Percentiles rank a stretch among this genome's conserved stretches.
Conservation (phyloP, 208 protist species). For the Leishmania tarentolae region DNA sequence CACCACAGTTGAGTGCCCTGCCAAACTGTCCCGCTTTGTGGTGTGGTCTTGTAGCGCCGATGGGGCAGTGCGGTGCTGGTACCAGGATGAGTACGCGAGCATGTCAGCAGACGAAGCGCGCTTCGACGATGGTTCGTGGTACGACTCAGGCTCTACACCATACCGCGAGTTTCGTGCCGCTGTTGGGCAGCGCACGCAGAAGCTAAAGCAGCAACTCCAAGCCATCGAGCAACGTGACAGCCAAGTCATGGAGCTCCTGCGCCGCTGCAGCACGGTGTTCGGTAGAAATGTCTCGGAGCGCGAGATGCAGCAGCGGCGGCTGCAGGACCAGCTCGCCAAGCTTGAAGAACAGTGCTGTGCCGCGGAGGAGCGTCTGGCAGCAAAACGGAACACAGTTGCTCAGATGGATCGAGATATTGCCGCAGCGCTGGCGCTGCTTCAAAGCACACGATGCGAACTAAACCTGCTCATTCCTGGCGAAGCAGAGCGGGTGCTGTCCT, state of each 20-base stretch:
- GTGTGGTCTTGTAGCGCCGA: constrained; percentile 81
- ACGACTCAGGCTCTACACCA: constrained; percentile 68
- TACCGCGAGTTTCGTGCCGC: constrained; percentile 78
- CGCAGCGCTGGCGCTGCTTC: constrained; percentile 45
- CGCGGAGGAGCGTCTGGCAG: constrained; percentile 35
- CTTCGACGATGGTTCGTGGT: constrained; percentile 79
- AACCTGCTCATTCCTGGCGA: constrained; percentile 40
- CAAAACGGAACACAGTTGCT: constrained; percentile 33
- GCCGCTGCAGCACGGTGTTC: constrained; percentile 50
- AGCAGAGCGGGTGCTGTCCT: constrained; percentile 33
- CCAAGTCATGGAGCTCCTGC: constrained; percentile 46
- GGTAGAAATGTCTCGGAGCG: constrained; percentile 32
- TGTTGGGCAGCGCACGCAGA: constrained; percentile 43
- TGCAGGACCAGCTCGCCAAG: constrained; percentile 49
- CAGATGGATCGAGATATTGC: constrained; percentile 62
- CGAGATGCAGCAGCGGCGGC: constrained; percentile 37
- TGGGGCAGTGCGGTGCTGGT: constrained; percentile 80
- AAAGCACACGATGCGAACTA: constrained; percentile 52
- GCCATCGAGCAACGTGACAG: constrained; percentile 33
- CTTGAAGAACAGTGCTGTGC: constrained; percentile 38
- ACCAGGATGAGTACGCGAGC: constrained; percentile 79
- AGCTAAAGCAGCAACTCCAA: constrained; percentile 55
- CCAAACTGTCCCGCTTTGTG: constrained; percentile 73
- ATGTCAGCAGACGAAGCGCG: constrained; percentile 63
- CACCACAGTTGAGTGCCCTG: constrained; percentile 46